phyloP scores from a whole-genome alignment of 2,329 filamentous ascomycete genomes.

The Scolecobasidium constrictum region DNA sequence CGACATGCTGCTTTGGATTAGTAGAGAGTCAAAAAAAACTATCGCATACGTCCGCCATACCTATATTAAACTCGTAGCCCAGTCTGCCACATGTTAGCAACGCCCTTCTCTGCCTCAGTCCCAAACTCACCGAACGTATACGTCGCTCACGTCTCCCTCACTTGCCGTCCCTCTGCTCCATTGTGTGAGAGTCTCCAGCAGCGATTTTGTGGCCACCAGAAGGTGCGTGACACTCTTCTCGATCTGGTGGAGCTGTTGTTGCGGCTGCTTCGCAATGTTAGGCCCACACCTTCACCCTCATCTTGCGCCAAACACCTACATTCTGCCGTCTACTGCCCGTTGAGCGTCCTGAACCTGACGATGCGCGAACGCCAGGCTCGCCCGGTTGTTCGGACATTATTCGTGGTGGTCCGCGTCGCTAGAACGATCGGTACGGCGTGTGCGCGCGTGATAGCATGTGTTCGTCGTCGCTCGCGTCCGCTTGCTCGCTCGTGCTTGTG shows the following conservation, averaged over 20 bases:
- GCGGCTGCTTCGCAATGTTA: constrained; percentile 37
- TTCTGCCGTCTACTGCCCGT: constrained; percentile 25
- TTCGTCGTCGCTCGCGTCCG: no score
- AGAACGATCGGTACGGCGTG: no score
- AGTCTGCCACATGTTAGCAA: no score
- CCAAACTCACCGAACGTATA: constrained; percentile 75
- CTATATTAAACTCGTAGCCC: background rate
- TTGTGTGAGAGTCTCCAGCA: constrained; percentile 92
- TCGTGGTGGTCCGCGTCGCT: no score
- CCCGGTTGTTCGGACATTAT: background rate
- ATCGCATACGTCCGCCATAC: background rate
- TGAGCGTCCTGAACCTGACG: constrained; percentile 55
- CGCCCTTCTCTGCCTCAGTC: no score
- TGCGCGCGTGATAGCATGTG: no score
- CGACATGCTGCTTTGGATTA: constrained; percentile 99
- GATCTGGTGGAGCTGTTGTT: constrained; percentile 82
- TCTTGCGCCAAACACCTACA: constrained; percentile 12
- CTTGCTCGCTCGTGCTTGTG: no score
- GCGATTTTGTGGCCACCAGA: constrained; percentile 92
- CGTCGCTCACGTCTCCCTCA: constrained; percentile 92
- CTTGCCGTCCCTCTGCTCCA: constrained; percentile 91
- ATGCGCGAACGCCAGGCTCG: constrained; percentile 48
- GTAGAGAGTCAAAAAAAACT: constrained; percentile 47
- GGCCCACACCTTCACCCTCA: constrained; percentile 9
- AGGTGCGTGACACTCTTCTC: constrained; percentile 98